These are phyloP conservation scores for Amaranthus tricolor DNA, from an alignment of 179 eudicot genomes.

Conservation along the genomic window DNA sequence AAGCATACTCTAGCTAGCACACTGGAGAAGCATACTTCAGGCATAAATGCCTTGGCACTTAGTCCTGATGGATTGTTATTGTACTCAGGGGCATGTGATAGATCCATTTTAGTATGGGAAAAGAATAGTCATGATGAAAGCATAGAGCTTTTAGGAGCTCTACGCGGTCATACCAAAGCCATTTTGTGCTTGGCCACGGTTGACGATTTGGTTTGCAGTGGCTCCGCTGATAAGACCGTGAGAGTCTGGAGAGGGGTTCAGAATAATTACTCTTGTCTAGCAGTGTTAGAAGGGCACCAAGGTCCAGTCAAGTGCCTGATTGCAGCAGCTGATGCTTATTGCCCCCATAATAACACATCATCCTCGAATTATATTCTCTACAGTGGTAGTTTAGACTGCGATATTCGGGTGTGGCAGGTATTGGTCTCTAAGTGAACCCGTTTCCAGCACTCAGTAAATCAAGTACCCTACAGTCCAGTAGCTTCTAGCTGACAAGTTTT, in stretches of 20 bases:
- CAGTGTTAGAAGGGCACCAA: conserved; percentile 66
- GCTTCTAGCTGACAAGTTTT: conserved; percentile 6
- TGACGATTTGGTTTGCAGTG: conserved; percentile 64
- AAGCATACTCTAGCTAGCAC: conserved; percentile 46
- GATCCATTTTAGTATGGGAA: conserved; percentile 88
- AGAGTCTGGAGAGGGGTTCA: conserved; percentile 71
- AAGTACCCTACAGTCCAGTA: conserved; percentile 13
- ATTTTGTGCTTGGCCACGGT: conserved; percentile 62
- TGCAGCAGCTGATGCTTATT: conserved; percentile 34
- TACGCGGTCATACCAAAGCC: conserved; percentile 79
- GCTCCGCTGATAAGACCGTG: conserved; percentile 88
- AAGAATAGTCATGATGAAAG: conserved; percentile 40
- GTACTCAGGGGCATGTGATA: conserved; percentile 87
- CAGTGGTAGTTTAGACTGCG: conserved; percentile 85
- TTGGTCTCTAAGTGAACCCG: conserved; percentile 34
- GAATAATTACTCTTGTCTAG: conserved; percentile 53
- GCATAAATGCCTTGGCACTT: conserved; percentile 76
- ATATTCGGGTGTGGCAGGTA: conserved; percentile 69
- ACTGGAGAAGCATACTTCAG: conserved; percentile 78
- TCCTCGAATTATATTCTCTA: conserved; percentile 50
- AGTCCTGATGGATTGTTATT: conserved; percentile 52
- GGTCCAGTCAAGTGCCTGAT: conserved; percentile 78
- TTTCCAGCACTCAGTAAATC: conserved; percentile 7
- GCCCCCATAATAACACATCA: conserved; percentile 26
- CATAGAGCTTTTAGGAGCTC: conserved; percentile 66